A percentile compares a stretch with the other conserved stretches of the same genome.
Conservation (phyloP, 768 basidiomycete genomes). For the Gymnopilus dilepis region DNA sequence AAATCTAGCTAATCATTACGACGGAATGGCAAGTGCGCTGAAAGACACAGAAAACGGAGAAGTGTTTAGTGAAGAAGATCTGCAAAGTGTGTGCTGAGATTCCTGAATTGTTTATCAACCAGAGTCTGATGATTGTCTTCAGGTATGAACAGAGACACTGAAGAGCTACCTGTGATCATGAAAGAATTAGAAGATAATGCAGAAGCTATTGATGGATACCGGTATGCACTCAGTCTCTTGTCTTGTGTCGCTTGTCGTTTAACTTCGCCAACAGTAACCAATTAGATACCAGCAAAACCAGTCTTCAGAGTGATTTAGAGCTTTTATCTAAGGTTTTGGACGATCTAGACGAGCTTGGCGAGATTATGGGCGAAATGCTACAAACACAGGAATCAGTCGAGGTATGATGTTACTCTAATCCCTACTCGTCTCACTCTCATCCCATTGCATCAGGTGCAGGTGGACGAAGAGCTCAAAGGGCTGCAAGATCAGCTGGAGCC, state of each 20-base stretch:
- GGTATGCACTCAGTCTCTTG: conserved; percentile 49
- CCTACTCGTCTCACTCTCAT: not conserved
- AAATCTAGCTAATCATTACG: conserved; percentile 74
- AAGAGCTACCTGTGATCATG: conserved; percentile 78
- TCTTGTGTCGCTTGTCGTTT: not conserved
- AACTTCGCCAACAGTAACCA: conserved; percentile 46
- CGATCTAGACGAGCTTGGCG: conserved; percentile 77
- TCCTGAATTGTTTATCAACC: not conserved
- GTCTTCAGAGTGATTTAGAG: conserved; percentile 52
- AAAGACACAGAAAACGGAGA: conserved; percentile 74
- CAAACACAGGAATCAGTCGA: conserved; percentile 71
- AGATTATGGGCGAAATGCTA: conserved; percentile 82
- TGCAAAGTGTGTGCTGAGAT: conserved; percentile 57
- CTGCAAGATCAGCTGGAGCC: conserved; percentile 60
- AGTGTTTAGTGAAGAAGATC: conserved; percentile 68
- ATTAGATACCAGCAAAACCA: conserved; percentile 48
- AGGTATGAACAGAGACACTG: conserved; percentile 85
- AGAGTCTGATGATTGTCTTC: not conserved
- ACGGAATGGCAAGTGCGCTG: conserved; percentile 73
- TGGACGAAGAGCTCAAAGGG: conserved; percentile 54
- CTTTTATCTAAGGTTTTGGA: conserved; percentile 56
- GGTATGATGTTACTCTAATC: conserved; percentile 39
- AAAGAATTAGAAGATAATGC: conserved; percentile 68
- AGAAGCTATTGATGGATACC: conserved; percentile 53
- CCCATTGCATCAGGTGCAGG: conserved; percentile 46